Percentiles rank a stretch among this genome's conserved stretches.
Conservation (phyloP, 2,329 filamentous ascomycete genomes). For the Aspergillus fructus region DNA sequence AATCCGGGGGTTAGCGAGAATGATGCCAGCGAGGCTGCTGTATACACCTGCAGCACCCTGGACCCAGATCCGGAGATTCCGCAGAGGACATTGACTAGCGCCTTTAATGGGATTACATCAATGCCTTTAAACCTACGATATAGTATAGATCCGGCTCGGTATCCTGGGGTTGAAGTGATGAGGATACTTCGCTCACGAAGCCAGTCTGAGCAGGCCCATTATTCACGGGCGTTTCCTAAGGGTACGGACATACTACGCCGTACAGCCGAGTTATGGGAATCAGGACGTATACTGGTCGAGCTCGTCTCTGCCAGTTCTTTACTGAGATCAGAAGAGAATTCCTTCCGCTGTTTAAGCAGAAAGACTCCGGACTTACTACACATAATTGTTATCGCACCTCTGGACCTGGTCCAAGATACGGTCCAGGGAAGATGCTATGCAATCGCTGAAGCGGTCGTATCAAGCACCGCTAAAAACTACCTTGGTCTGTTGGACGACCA, state of each 20-base stretch:
- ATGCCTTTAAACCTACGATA: conserved; percentile 42
- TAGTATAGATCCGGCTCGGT: conserved; percentile 38
- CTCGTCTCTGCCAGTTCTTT: conserved; percentile 14
- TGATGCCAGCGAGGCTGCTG: neutral
- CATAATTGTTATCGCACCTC: conserved; percentile 26
- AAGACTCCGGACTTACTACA: conserved; percentile 15
- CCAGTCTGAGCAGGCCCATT: conserved; percentile 20
- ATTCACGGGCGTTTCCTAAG: conserved; percentile 44
- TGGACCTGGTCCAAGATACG: conserved; percentile 19
- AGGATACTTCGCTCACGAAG: conserved; percentile 38
- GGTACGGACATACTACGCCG: conserved; percentile 29
- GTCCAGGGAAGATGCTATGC: conserved; percentile 6
- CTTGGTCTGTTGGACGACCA: conserved; percentile 35
- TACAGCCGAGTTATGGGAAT: conserved; percentile 31
- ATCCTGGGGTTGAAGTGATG: conserved; percentile 46
- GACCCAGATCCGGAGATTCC: conserved; percentile 14
- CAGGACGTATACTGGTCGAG: conserved; percentile 11
- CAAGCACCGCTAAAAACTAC: conserved; percentile 33
- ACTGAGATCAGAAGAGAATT: conserved; percentile 8
- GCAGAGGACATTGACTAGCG: conserved; percentile 5
- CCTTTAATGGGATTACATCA: conserved; percentile 19
- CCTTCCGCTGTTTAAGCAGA: conserved; percentile 10
- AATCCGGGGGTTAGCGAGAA: neutral
- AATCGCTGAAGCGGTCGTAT: conserved; percentile 37
- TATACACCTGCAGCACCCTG: neutral